Base-by-base conservation (phyloP, 345 rosid genomes). In the Eucalyptus cladocalyx region DNA sequence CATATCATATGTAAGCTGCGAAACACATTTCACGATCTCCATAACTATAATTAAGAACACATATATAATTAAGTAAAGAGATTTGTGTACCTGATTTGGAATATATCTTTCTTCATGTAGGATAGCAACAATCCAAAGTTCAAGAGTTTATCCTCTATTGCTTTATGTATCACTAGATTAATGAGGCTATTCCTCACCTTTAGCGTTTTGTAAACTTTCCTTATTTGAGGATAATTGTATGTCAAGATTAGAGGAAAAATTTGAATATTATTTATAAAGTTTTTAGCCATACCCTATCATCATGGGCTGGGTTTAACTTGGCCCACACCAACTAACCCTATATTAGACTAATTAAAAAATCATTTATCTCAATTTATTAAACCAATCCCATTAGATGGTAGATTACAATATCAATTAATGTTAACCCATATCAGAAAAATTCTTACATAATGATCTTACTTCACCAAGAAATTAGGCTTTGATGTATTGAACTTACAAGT, bases 111-210 rank as follows among this genome's bases (percentile, higher is more conserved):
- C 56, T 53, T 53, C 9, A 53, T 18, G 0, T 0, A 18, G 4
- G 24, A 53, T 53, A 53, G 5, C 2, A 0, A 7, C 4, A 53
- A 53, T 53, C 5, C 56, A 53, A 19, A 53, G 8, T 51, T 0
- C 54, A 51, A 51, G 56, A 19, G 56, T 0, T 53, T 53, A 53
- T 53, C 9, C 0, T 53, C 0, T 53, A 53, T 53, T 53, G 4
- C 2, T 2, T 0, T 18, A 0, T 51, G 2, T 7, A 18, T 18
- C 24, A 19, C 0, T 53, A 1, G 4, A 0, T 53, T 0, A 53
- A 53, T 53, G 5, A 18, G 1, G 4, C 0, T 1, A 0, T 4
- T 0, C 21, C 0, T 53, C 56, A 19, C 1, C 4, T 53, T 53
- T 0, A 53, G 4, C 4, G 0, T 19, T 19, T 53, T 53, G 56